Base-by-base conservation (phyloP, 1,139 yeast species). In the Debaryomyces coudertii region DNA sequence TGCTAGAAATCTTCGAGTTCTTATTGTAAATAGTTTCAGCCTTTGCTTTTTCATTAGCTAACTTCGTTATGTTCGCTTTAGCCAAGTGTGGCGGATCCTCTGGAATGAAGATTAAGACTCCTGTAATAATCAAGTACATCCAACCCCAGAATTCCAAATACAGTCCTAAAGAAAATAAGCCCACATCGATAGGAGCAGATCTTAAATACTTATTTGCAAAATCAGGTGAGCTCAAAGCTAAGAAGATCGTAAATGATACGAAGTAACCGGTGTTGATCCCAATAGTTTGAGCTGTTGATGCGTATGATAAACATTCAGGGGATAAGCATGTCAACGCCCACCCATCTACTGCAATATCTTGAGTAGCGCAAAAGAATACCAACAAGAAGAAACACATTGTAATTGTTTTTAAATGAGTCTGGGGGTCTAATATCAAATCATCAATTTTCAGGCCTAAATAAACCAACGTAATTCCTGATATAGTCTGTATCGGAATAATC, bases 301-400 rank as follows among this genome's bases (percentile, higher is more conserved):
- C 99, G 68, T 82, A 93, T n/a, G 95, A 85, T 48, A 93, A 72
- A 16, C 95, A 87, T 36, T 82, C 82, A 20, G 83, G 84, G 14
- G 92, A 83, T 45, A 93, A 72, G 43, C 93, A 82, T 1, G 97
- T 93, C 60, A 93, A 71, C 0, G 98, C 98, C 99, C 99, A 93
- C 5, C 99, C 99, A 67, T 93, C 99, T 12, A 93, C 99, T 1
- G 99, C 98, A 46, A 93, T 93, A 63, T 93, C 99, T 65, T 93
- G 99, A 0, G 99, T 93, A 2, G 99, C 98, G 69, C 97, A 92
- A 49, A 93, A 74, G 49, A 93, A 81, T 36, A 93, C 93, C 48
- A 95, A 69, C 16, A 82, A 53, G 57, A 92, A 88, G 66, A 93
- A 93, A 47, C 82, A 76, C 20, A 69, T 44, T 0, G 92, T 85